Evolutionary conservation across 768 basidiomycete species (phyloP), one percentile per base, ranked within the genome.

Genomic region (Multifurca ochricompacta): DNA sequence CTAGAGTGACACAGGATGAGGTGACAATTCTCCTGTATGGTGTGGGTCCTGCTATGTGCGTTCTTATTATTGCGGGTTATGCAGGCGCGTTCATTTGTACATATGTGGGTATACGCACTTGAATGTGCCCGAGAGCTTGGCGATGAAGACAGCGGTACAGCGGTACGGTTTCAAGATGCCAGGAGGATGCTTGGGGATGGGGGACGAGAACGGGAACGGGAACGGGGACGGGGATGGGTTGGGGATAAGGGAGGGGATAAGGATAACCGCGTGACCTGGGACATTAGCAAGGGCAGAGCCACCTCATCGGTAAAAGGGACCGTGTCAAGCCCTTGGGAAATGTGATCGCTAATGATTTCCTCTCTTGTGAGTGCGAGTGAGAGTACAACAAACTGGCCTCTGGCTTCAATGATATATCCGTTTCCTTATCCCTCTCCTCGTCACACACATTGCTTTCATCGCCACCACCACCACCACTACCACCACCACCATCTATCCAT

Each of bases 341-440:
- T 47, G 39, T 52, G 56, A 56, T 52, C 50, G 45, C 45, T 47
- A 47, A 57, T 47, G 49, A 52, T 57, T 57, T 48, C 54, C 55
- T 52, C 55, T 52, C 52, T n/a, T n/a, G n/a, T n/a, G n/a, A n/a
- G n/a, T n/a, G n/a, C n/a, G n/a, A n/a, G n/a, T n/a, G n/a, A n/a
- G n/a, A n/a, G 37, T 41, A 41, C 45, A 47, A n/a, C n/a, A n/a
- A n/a, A 32, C 48, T 39, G 48, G 27, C 35, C 36, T 40, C n/a
- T n/a, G n/a, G 23, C 31, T n/a, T 30, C 45, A 36, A 51, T 51
- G 43, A 51, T 56, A 51, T 56, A 56, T 51, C 44, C 39, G 16
- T 40, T 44, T 41, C 39, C 34, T 9, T 49, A 56, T 44, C 36
- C 36, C 34, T 31, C 51, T 14, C 32, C n/a, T 31, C 27, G 52